Base-by-base conservation (phyloP, 495 filamentous ascomycete species). In the Xylaria intraflava region DNA sequence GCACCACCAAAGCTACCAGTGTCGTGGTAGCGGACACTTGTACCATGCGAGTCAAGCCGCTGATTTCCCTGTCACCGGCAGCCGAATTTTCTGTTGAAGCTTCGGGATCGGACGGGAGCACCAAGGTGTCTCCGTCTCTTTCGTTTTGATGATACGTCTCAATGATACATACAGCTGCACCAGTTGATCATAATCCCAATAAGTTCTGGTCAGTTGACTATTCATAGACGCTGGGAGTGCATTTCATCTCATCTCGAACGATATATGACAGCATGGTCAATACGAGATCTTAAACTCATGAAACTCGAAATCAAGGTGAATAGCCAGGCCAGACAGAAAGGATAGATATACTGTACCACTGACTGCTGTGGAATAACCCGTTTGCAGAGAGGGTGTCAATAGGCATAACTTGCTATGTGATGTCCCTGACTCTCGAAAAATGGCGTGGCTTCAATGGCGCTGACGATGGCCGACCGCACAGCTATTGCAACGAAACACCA, bases 131-230 rank as follows among this genome's bases (percentile, higher is more conserved):
- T 46, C 64, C 55, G 27, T 63, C 59, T 38, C 54, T 59, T 46
- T 61, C 48, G 26, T 57, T 39, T 62, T 61, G 20, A 56, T 76
- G 78, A 70, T 94, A 92, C 24, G 89, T 95, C 73, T 98, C 92
- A 56, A 97, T 84, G 65, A 98, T 97, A 69, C 89, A 94, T 30
- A 98, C 93, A 30, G 93, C 93, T 20, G 92, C 90, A 66, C 82
- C 89, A 93, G 65, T 46, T 52, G 49, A 53, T 49, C 55, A 47
- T 58, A 26, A 47, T 29, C 26, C 35, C 22, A 36, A 24, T 29
- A 49, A 53, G 36, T 59, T 54, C 30, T 30, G 40, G 46, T 60
- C 40, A 41, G 51, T 58, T 46, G 60, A 56, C 56, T 35, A 54
- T 17, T 29, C 53, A 19, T 33, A 29, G 40, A 50, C 38, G 14